A percentile compares a stretch with the other conserved stretches of the same genome.
These are phyloP conservation scores for Raddia distichophylla DNA, from an alignment of 176 grass and related monocot species.

Conservation along the genomic window DNA sequence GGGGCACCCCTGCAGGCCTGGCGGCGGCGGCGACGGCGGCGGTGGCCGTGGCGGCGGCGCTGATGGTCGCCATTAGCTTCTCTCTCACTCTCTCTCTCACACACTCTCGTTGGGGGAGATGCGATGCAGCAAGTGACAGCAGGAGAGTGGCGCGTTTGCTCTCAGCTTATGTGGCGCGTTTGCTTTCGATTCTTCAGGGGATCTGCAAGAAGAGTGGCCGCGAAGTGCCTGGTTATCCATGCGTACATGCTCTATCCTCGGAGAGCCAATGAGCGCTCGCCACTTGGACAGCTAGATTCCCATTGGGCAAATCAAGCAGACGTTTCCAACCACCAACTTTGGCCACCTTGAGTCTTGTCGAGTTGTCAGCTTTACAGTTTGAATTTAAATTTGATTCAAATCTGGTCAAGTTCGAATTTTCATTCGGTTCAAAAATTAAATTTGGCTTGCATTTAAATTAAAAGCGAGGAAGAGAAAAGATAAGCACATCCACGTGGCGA, in stretches of 20 bases:
- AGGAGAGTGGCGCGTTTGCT: not conserved
- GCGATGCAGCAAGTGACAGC: conserved; percentile 34
- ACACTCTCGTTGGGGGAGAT: not conserved
- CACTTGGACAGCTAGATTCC: conserved; percentile 39
- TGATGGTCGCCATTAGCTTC: conserved; percentile 56
- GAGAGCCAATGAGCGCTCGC: conserved; percentile 13
- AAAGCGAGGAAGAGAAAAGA: too few relatives aligned
- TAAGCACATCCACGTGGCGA: too few relatives aligned
- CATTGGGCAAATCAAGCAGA: not conserved
- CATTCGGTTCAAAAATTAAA: too few relatives aligned
- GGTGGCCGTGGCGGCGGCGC: conserved; percentile 37
- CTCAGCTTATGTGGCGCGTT: conserved; percentile 2
- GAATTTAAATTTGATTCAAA: too few relatives aligned
- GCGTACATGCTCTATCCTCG: conserved; percentile 42
- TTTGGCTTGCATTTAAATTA: too few relatives aligned
- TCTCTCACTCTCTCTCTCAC: too few relatives aligned
- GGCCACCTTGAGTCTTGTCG: too few relatives aligned
- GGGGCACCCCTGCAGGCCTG: conserved; percentile 59
- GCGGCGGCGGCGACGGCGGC: conserved; percentile 29
- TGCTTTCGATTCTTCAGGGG: conserved; percentile 30
- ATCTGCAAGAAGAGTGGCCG: conserved; percentile 20
- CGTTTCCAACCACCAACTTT: too few relatives aligned
- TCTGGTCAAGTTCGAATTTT: too few relatives aligned
- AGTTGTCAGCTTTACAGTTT: too few relatives aligned
- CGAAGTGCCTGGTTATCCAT: conserved; percentile 28